Conservation (phyloP, 2,329 filamentous ascomycete species). For the Epichloe scottii region DNA sequence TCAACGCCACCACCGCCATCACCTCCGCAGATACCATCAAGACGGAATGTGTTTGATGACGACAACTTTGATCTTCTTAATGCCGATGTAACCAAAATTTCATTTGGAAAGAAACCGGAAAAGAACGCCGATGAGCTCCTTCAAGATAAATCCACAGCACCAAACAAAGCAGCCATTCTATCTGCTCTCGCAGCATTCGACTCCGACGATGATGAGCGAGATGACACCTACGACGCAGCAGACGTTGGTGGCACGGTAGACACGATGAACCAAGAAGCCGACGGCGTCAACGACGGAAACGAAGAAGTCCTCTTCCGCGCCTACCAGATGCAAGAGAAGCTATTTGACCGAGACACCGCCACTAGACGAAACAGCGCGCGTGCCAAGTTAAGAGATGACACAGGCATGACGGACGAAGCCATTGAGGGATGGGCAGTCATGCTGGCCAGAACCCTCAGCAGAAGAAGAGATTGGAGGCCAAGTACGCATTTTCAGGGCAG, state of each 20-base stretch:
- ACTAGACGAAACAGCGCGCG: constrained; percentile 55
- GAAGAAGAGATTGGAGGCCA: constrained; percentile 56
- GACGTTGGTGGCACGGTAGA: constrained; percentile 89
- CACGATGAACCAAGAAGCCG: constrained; percentile 42
- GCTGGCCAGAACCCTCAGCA: constrained; percentile 60
- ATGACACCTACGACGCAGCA: constrained; percentile 89
- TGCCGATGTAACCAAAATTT: constrained; percentile 54
- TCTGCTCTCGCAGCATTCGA: constrained; percentile 83
- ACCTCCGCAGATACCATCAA: constrained; percentile 31
- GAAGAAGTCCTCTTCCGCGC: constrained; percentile 65
- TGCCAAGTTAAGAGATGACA: constrained; percentile 55
- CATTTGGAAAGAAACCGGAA: constrained; percentile 60
- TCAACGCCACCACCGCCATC: constrained; percentile 38
- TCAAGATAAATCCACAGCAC: constrained; percentile 48
- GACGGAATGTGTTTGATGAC: constrained; percentile 66
- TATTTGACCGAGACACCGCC: constrained; percentile 60
- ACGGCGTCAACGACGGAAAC: constrained; percentile 35
- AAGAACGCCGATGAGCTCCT: constrained; percentile 63
- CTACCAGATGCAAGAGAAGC: constrained; percentile 49
- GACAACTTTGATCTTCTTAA: constrained; percentile 67
- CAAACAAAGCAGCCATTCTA: constrained; percentile 75
- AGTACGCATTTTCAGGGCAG: constrained; percentile 52
- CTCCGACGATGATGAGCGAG: constrained; percentile 87
- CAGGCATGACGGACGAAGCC: constrained; percentile 82
- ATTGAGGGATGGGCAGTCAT: constrained; percentile 93